Evolutionary conservation across 108 stramenopile species (phyloP).

Genomic region (Pelagomonas calceolata): DNA sequence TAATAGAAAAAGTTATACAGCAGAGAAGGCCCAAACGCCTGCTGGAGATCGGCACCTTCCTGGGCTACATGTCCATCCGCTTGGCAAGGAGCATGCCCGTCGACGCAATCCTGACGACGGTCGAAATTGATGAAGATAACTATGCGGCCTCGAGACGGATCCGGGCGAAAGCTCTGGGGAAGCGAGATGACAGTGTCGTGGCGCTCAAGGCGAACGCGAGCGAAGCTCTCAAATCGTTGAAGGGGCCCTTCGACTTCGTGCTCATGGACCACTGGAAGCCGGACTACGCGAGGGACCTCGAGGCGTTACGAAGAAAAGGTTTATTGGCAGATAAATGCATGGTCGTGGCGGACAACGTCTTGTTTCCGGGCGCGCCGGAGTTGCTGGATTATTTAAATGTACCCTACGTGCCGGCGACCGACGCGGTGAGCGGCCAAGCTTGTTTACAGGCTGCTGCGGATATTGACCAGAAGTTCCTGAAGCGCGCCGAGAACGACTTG

Average conservation of each 20-base stretch:
- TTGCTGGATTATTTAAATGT: background rate
- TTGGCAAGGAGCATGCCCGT: background rate
- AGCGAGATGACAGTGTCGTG: background rate
- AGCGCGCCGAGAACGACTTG: too few relatives aligned
- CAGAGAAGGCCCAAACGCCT: background rate
- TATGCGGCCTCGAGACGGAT: background rate
- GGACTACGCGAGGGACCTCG: background rate
- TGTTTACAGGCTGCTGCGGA: background rate
- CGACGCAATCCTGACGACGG: background rate
- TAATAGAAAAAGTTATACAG: background rate
- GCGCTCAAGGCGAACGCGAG: background rate
- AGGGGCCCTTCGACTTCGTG: background rate
- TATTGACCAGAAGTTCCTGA: too few relatives aligned
- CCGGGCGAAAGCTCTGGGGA: background rate
- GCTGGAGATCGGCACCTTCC: background rate
- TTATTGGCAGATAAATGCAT: background rate
- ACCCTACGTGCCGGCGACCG: background rate
- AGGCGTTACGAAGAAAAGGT: background rate
- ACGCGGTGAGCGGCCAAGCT: background rate
- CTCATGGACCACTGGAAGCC: slow-evolving; percentile 6
- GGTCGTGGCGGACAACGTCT: slow-evolving; percentile 2
- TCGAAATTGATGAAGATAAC: background rate
- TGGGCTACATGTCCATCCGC: background rate
- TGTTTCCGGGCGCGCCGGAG: background rate
- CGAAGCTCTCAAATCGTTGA: background rate